Percentiles rank a stretch among this genome's conserved stretches.
Conservation (phyloP, 1,139 yeast genomes). For the Sporopachydermia cereana region DNA sequence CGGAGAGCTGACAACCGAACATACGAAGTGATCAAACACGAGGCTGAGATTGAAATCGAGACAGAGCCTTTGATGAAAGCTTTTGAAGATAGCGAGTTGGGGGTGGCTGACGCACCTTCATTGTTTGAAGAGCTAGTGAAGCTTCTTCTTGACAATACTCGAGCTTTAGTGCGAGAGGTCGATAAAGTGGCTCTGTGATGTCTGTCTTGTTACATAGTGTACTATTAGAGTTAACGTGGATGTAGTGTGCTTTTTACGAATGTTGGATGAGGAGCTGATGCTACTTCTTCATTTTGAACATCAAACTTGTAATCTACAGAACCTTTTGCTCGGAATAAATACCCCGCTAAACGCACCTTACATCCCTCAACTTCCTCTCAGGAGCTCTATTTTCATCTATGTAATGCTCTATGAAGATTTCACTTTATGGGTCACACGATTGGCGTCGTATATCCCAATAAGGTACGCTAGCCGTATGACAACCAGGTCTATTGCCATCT, state of each 20-base stretch:
- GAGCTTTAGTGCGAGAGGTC: background rate
- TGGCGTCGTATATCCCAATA: conserved; percentile 61
- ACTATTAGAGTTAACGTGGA: too few relatives aligned
- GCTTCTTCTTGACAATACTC: conserved; percentile 20
- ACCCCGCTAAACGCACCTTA: too few relatives aligned
- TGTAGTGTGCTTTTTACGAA: too few relatives aligned
- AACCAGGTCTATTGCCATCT: conserved; percentile 92
- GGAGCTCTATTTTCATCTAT: background rate
- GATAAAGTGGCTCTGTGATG: background rate
- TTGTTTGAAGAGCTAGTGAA: conserved; percentile 25
- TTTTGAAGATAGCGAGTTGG: conserved; percentile 30
- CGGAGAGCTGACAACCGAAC: conserved; percentile 31
- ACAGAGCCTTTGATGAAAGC: conserved; percentile 49
- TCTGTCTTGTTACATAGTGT: too few relatives aligned
- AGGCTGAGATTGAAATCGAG: conserved; percentile 68
- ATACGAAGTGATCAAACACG: conserved; percentile 34
- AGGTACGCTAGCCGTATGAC: conserved; percentile 84
- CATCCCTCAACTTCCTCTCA: background rate
- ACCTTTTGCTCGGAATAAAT: too few relatives aligned
- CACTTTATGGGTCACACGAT: conserved; percentile 8
- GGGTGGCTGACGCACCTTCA: conserved; percentile 19
- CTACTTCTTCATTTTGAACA: too few relatives aligned
- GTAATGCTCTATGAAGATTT: background rate
- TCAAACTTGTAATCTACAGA: too few relatives aligned
- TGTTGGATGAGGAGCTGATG: too few relatives aligned